These are phyloP conservation scores for Diaporthe longicolla DNA, from an alignment of 2,329 filamentous ascomycete species.

Conservation along the genomic window DNA sequence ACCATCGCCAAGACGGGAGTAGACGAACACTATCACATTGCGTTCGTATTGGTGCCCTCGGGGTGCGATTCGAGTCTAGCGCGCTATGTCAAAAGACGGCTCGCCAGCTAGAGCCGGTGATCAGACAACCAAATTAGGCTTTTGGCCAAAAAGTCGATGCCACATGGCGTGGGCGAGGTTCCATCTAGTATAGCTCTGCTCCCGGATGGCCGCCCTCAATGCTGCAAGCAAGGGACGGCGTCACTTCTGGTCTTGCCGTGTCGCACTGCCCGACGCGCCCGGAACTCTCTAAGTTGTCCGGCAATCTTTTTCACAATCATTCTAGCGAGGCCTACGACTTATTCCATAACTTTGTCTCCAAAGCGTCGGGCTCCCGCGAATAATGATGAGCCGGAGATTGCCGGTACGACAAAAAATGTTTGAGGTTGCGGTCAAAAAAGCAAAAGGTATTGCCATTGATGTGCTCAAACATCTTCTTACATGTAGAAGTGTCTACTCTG, in stretches of 20 bases:
- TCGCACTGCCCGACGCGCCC: background rate
- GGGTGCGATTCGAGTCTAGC: slow-evolving; percentile 21
- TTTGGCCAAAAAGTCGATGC: background rate
- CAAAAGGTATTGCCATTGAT: background rate
- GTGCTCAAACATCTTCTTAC: background rate
- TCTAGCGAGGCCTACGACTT: background rate
- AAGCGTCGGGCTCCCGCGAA: background rate
- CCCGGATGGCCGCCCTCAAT: slow-evolving; percentile 8
- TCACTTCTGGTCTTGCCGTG: background rate
- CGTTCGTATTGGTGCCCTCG: slow-evolving; percentile 24
- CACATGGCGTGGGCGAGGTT: slow-evolving; percentile 18
- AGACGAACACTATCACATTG: slow-evolving; percentile 3
- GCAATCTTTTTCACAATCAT: background rate
- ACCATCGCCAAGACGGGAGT: slow-evolving; percentile 28
- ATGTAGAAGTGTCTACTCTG: slow-evolving; percentile 39
- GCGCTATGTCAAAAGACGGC: slow-evolving; percentile 22
- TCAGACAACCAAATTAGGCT: slow-evolving; percentile 23
- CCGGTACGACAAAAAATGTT: background rate
- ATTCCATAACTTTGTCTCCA: background rate
- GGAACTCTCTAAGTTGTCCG: background rate
- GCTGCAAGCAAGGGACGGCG: background rate
- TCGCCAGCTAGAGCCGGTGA: slow-evolving; percentile 17
- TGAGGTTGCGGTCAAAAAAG: background rate
- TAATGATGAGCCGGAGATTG: background rate
- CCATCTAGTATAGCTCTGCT: slow-evolving; percentile 21